Evolutionary conservation across 257 asterid genomes (phyloP), one percentile per base, ranked within the genome.

Genomic region (Gardenia jasminoides): DNA sequence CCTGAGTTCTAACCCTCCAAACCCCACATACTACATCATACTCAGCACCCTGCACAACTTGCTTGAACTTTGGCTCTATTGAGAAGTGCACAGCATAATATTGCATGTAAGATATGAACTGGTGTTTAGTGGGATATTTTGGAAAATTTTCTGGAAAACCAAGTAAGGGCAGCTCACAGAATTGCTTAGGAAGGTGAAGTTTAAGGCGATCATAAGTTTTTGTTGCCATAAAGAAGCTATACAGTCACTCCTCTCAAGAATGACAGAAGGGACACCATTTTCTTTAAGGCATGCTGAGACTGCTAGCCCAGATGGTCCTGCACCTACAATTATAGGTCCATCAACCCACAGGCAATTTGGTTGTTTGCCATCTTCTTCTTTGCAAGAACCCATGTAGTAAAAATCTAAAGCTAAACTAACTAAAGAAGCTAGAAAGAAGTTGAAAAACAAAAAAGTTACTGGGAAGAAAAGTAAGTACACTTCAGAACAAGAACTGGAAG

Each of bases 251-350:
- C 97, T 78, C 36, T 94, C 99, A 16, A 94, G 97, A 11, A 94
- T 59, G 6, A 92, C 56, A 6, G 97, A 85, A 2, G 96, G 71
- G 24, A 94, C 92, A 33, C 94, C 96, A 62, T 83, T 78, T 33
- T 85, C 79, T 74, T 82, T 83, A 16, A 94, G 93, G 83, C 98
- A 93, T 8, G 98, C 99, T n/a, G 99, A 87, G 3, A 84, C 95
- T 3, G 99, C 97, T 4, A 94, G 90, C 80, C 98, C 98, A 28
- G 98, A 92, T 1, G 98, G 98, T 10, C 97, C 98, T 15, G 96
- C 98, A 7, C 98, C 98, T 24, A 94, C 81, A 67, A 94, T 91
- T 4, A 94, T 92, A 31, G 98, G 98, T 28, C 93, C 92, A 79
- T 81, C 26, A 15, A 85, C 80, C 61, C 83, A 77, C 6, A 44